Conservation (phyloP, 805 yeast species). For the Clavispora phyllophila region DNA sequence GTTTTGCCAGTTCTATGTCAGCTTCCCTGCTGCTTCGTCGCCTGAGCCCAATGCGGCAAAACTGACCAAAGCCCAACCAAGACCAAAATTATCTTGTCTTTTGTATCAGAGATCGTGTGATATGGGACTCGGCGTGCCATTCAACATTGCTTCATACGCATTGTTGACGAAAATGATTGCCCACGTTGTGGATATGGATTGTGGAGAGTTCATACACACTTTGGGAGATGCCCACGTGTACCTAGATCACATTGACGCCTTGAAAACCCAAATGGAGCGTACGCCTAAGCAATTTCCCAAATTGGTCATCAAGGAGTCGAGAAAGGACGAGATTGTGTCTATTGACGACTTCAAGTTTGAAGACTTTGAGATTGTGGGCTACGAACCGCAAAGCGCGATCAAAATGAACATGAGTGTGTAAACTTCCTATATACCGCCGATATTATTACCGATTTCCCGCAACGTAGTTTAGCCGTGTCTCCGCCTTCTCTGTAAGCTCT, state of each 20-base stretch:
- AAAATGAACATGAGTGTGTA: slow-evolving; percentile 97
- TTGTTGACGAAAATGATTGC: slow-evolving; percentile 92
- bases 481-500: not conserved
- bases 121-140: slow-evolving; percentile 99
- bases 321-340: slow-evolving; percentile 40
- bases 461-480: not conserved
- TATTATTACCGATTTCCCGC: not conserved
- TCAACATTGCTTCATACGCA: slow-evolving; percentile 95
- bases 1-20: slow-evolving; percentile 91
- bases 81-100: slow-evolving; percentile 76
- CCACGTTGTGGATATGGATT: slow-evolving; percentile 87
- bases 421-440: slow-evolving; percentile 3
- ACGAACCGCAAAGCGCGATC: slow-evolving; percentile 77
- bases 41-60: slow-evolving; percentile 10
- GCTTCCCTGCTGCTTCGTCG: slow-evolving; percentile 52
- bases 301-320: slow-evolving; percentile 58
- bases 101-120: slow-evolving; percentile 98
- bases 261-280: slow-evolving; percentile 73
- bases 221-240: slow-evolving; percentile 97
- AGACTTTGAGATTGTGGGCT: slow-evolving; percentile 77
- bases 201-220: slow-evolving; percentile 93
- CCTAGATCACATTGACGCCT: slow-evolving; percentile 87
- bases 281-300: slow-evolving; percentile 78
- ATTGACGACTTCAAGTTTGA: slow-evolving; percentile 89
- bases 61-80: slow-evolving; percentile 18